These are phyloP conservation scores for Thalia dealbata DNA, from an alignment of 176 grass and related monocot genomes.

Conservation along the genomic window DNA sequence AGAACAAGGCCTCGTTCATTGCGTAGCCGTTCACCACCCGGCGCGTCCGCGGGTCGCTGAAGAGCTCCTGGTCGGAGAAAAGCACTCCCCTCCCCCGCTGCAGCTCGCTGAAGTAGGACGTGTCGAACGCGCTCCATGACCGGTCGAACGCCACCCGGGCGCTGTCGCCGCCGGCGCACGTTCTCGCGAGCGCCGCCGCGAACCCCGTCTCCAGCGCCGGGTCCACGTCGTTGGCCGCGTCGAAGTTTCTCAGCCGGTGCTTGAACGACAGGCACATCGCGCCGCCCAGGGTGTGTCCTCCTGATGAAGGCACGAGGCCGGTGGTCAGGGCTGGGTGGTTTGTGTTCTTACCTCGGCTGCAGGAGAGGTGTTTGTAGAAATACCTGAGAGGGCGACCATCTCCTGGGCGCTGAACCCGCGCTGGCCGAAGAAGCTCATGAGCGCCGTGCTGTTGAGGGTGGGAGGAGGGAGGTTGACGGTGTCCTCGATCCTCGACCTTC, in stretches of 20 bases:
- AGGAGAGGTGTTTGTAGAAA: not conserved
- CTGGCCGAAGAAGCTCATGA: conserved; percentile 35
- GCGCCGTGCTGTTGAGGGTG: conserved; percentile 26
- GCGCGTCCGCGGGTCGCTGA: conserved; percentile 43
- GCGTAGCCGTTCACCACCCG: conserved; percentile 49
- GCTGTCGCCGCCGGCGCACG: conserved; percentile 38
- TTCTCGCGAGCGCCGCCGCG: conserved; percentile 16
- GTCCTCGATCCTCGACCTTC: conserved; percentile 42
- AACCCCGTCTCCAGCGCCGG: conserved; percentile 21
- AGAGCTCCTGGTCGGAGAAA: conserved; percentile 69
- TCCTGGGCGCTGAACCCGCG: conserved; percentile 40
- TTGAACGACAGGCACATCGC: conserved; percentile 56
- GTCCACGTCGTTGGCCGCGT: conserved; percentile 33
- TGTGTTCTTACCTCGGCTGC: not conserved
- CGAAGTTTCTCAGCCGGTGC: conserved; percentile 20
- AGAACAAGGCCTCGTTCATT: conserved; percentile 61
- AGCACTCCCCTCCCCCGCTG: conserved; percentile 44
- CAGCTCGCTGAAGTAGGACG: conserved; percentile 52
- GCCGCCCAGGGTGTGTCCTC: conserved; percentile 68
- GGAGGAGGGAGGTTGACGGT: conserved; percentile 57
- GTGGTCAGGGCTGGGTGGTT: no score
- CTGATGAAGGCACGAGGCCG: conserved; percentile 3
- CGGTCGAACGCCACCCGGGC: conserved; percentile 48
- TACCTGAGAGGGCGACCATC: conserved; percentile 67
- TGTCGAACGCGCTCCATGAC: conserved; percentile 52